A percentile compares a stretch with the other conserved stretches of the same genome.
phyloP scores from a whole-genome alignment of 345 rosid species.

The Hibiscus trionum region DNA sequence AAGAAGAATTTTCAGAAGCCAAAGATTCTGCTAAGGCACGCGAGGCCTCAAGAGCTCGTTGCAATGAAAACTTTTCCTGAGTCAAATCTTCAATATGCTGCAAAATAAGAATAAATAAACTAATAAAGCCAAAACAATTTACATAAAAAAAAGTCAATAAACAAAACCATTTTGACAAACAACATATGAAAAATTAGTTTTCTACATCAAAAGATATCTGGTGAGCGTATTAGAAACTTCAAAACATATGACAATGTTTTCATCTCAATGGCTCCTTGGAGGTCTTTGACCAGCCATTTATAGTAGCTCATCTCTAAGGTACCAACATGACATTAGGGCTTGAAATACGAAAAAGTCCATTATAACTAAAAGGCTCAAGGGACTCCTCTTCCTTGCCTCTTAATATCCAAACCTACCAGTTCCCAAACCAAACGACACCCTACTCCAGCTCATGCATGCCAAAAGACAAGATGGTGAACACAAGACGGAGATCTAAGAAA shows the following conservation, averaged over 20 bases:
- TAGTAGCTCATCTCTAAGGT: neutral
- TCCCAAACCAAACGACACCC: neutral
- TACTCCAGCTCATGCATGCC: neutral
- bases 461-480: neutral
- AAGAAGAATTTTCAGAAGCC: conserved; percentile 91
- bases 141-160: neutral
- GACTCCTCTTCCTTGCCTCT: neutral
- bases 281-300: neutral
- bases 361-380: neutral
- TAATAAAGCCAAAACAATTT: conserved; percentile 5
- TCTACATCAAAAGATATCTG: neutral
- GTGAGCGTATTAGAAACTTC: neutral
- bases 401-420: neutral
- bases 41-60: conserved; percentile 96
- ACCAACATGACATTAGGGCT: conserved; percentile 1
- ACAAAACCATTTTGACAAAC: neutral
- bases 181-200: neutral
- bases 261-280: neutral
- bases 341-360: neutral
- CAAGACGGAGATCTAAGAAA: neutral
- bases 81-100: conserved; percentile 99
- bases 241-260: neutral
- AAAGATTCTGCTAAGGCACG: conserved; percentile 82
- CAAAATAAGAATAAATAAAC: conserved; percentile 11
- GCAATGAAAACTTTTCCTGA: conserved; percentile 88